Percentiles rank a stretch among this genome's conserved stretches.
These are phyloP conservation scores for Amborella trichopoda DNA, from an alignment of 164 flowering plant species.

Conservation along the genomic window DNA sequence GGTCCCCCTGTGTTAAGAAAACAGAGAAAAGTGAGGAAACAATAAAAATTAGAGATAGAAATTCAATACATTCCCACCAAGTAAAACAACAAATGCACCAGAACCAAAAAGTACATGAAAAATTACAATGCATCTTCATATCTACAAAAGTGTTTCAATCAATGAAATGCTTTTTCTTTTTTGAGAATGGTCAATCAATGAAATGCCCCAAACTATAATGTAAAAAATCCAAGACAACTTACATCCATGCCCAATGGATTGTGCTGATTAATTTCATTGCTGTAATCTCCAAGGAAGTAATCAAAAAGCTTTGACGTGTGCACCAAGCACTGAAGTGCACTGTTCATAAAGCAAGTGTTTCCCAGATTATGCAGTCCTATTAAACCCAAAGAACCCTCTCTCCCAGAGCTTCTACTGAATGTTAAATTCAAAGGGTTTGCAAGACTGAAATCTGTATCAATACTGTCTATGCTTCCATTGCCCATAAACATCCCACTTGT, in stretches of 20 bases:
- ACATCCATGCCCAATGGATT: constrained; percentile 89
- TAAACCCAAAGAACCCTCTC: constrained; percentile 45
- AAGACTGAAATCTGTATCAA: constrained; percentile 13
- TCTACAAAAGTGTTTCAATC: no score
- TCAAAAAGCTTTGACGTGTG: constrained; percentile 82
- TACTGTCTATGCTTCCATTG: constrained; percentile 39
- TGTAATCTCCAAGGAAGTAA: constrained; percentile 81
- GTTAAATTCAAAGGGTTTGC: constrained; percentile 10
- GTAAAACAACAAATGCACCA: no score
- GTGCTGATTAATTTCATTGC: constrained; percentile 58
- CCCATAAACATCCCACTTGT: constrained; percentile 25
- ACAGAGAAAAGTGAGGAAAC: no score
- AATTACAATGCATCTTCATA: no score
- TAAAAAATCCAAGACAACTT: no score
- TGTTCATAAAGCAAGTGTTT: constrained; percentile 99
- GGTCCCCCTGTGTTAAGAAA: constrained; percentile 52
- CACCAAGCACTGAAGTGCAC: constrained; percentile 87
- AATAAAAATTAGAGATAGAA: no score
- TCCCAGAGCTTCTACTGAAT: constrained; percentile 22
- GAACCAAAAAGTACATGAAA: no score
- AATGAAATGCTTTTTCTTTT: no score
- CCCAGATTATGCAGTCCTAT: constrained; percentile 95
- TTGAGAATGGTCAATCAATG: no score
- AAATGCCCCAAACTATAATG: no score
- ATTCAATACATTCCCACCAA: no score